A percentile compares a stretch with the other conserved stretches of the same genome.
These are phyloP conservation scores for Datisca glomerata DNA, from an alignment of 306 rosid species.

Conservation along the genomic window DNA sequence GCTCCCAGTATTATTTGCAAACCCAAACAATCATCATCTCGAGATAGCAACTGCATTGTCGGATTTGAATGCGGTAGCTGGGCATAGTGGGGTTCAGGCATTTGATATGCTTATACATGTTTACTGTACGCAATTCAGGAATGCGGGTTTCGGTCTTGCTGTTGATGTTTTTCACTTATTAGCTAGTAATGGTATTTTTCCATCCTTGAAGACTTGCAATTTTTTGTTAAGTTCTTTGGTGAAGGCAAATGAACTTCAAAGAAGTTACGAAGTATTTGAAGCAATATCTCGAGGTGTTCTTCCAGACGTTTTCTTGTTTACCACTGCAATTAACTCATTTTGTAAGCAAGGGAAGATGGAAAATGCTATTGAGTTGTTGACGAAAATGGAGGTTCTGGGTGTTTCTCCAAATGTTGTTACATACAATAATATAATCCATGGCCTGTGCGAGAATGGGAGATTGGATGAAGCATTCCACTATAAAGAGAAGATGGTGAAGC, in stretches of 20 bases:
- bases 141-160: conserved; percentile 26
- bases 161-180: conserved; percentile 28
- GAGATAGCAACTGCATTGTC: conserved; percentile 33
- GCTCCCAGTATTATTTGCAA: conserved; percentile 15
- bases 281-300: conserved; percentile 21
- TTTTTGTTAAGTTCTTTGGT: conserved; percentile 47
- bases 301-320: conserved; percentile 47
- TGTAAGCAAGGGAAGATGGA: conserved; percentile 50
- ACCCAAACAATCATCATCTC: conserved; percentile 12
- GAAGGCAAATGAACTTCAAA: conserved; percentile 33
- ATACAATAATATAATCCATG: conserved; percentile 55
- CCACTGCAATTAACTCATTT: conserved; percentile 40
- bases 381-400: conserved; percentile 41
- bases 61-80: conserved; percentile 13
- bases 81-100: conserved; percentile 19
- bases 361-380: conserved; percentile 36
- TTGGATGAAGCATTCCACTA: conserved; percentile 36
- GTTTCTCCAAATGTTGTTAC: conserved; percentile 56
- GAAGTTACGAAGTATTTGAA: conserved; percentile 37
- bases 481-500: conserved; percentile 38
- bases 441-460: conserved; percentile 51
- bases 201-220: conserved; percentile 40
- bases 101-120: conserved; percentile 52
- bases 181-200: conserved; percentile 25
- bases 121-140: conserved; percentile 38